Evolutionary conservation across 2,329 filamentous ascomycete species (phyloP).

Genomic region (Phialocephala subalpina): DNA sequence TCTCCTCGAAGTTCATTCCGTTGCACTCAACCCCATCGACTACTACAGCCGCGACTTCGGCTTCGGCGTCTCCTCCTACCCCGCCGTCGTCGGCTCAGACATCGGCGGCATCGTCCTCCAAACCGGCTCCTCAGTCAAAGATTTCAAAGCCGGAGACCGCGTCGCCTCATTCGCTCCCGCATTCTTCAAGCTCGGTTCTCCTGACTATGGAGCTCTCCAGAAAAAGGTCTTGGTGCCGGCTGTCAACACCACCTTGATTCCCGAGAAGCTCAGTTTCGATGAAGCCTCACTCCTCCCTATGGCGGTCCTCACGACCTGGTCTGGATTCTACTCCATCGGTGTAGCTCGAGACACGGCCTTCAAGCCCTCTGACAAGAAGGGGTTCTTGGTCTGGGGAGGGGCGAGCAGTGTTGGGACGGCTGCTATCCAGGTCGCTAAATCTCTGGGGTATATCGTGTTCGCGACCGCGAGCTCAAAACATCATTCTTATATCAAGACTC

Average conservation of each 20-base stretch:
- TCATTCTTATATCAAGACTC: slow-evolving; percentile 32
- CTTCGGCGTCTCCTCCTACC: background rate
- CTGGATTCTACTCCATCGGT: slow-evolving; percentile 41
- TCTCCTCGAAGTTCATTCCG: slow-evolving; percentile 16
- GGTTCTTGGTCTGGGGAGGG: slow-evolving; percentile 40
- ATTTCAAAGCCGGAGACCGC: slow-evolving; percentile 15
- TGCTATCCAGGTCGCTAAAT: slow-evolving; percentile 52
- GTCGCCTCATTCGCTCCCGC: slow-evolving; percentile 44
- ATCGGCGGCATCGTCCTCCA: background rate
- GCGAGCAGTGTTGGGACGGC: slow-evolving; percentile 34
- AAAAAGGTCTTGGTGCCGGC: slow-evolving; percentile 37
- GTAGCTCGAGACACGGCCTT: slow-evolving; percentile 19
- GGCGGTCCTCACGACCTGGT: slow-evolving; percentile 44
- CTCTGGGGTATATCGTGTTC: slow-evolving; percentile 50
- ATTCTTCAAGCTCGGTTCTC: background rate
- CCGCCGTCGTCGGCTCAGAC: slow-evolving; percentile 3
- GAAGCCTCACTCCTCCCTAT: slow-evolving; percentile 46
- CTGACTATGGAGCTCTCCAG: slow-evolving; percentile 43
- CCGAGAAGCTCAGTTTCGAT: slow-evolving; percentile 43
- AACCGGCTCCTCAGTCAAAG: background rate
- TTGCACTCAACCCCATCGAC: slow-evolving; percentile 16
- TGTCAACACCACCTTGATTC: slow-evolving; percentile 36
- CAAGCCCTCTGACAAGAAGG: slow-evolving; percentile 19
- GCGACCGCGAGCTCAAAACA: slow-evolving; percentile 41
- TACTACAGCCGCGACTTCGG: background rate